A percentile compares a stretch with the other conserved stretches of the same genome.
phyloP scores from a whole-genome alignment of 805 yeast species.

The Priceomyces medius region DNA sequence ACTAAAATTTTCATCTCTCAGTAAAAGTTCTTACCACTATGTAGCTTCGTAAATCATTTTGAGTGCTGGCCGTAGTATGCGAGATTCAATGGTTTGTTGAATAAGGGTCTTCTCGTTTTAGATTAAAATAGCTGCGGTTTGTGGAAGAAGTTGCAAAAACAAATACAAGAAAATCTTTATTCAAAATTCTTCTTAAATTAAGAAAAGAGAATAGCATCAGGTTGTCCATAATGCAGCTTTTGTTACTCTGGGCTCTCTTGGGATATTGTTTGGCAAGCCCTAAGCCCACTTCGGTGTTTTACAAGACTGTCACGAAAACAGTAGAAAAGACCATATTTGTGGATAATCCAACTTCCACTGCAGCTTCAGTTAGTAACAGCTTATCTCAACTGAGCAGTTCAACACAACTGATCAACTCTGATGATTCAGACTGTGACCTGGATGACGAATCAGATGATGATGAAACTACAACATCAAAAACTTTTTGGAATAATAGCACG shows the following conservation, averaged over 20 bases:
- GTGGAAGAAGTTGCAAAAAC: neutral
- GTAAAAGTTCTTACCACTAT: too few relatives aligned
- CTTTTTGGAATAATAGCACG: neutral
- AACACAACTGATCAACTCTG: neutral
- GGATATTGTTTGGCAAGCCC: neutral
- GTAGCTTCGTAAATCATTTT: too few relatives aligned
- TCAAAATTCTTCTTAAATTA: neutral
- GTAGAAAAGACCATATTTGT: neutral
- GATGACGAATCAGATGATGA: neutral
- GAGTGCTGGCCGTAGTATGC: too few relatives aligned
- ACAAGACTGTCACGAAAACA: conserved; percentile 1
- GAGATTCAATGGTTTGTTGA: too few relatives aligned
- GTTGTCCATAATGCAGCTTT: neutral
- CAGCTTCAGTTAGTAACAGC: too few relatives aligned
- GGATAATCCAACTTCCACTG: neutral
- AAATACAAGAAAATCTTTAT: neutral
- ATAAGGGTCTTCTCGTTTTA: too few relatives aligned
- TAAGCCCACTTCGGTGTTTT: neutral
- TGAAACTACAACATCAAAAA: neutral
- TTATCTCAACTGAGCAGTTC: too few relatives aligned
- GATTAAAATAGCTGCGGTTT: neutral
- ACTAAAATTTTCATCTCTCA: too few relatives aligned
- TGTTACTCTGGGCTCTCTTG: neutral
- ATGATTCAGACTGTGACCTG: neutral
- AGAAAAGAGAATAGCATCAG: neutral